Evolutionary conservation across 1,139 yeast species (phyloP).

Genomic region (Pichia sp.): DNA sequence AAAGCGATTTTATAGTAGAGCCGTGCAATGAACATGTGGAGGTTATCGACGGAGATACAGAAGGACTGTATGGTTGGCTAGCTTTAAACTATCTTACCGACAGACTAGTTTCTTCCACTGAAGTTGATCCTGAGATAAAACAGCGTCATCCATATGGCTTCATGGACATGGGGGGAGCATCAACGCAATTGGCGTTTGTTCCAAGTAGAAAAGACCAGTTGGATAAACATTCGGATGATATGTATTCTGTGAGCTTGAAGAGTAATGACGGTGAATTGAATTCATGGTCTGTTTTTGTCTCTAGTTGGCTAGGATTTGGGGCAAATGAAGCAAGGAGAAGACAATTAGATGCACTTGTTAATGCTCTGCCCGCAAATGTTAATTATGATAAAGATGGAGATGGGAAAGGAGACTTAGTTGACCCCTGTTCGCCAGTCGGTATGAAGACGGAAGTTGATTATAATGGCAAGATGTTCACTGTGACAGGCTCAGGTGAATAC

Average conservation of each 20-base stretch:
- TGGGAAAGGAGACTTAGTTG: constrained; percentile 38
- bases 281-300: constrained; percentile 69
- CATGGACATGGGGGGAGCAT: constrained; percentile 92
- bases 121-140: background rate
- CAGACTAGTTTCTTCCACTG: constrained; percentile 11
- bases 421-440: constrained; percentile 72
- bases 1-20: constrained; percentile 46
- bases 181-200: constrained; percentile 75
- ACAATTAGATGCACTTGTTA: constrained; percentile 50
- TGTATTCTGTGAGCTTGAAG: constrained; percentile 52
- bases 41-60: constrained; percentile 75
- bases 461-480: constrained; percentile 43
- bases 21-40: constrained; percentile 60
- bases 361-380: constrained; percentile 40
- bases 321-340: constrained; percentile 74
- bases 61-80: constrained; percentile 79
- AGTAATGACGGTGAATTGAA: constrained; percentile 59
- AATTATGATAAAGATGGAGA: constrained; percentile 40
- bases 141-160: constrained; percentile 47
- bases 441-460: constrained; percentile 41
- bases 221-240: constrained; percentile 56
- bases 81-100: constrained; percentile 57
- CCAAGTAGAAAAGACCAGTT: constrained; percentile 54
- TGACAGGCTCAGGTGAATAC: constrained; percentile 64
- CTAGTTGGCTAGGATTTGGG: constrained; percentile 83